Conservation (phyloP, 768 basidiomycete species). For the Lactarius hatsudake region DNA sequence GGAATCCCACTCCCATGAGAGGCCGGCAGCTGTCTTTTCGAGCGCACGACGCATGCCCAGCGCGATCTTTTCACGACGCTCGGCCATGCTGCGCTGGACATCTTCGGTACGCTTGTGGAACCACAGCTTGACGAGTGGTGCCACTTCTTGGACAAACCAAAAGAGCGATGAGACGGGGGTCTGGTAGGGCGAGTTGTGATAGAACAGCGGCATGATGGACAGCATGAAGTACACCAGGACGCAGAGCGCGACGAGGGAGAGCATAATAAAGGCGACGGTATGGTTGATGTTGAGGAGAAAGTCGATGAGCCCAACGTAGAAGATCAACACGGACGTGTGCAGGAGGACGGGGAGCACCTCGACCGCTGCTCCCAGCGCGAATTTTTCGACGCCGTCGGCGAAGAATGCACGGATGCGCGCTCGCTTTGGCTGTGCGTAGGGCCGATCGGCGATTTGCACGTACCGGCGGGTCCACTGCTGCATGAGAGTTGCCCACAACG, state of each 20-base stretch:
- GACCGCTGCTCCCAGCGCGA: constrained; percentile 15
- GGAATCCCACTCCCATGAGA: neutral
- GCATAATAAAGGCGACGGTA: constrained; percentile 10
- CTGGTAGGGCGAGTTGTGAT: constrained; percentile 21
- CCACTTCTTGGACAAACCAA: constrained; percentile 4
- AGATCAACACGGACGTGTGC: constrained; percentile 23
- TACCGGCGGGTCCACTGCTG: constrained; percentile 26
- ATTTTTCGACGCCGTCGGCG: constrained; percentile 17
- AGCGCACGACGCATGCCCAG: constrained; percentile 14
- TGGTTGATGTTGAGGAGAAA: constrained; percentile 21
- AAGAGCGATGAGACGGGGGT: constrained; percentile 20
- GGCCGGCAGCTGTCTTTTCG: neutral
- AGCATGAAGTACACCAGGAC: constrained; percentile 11
- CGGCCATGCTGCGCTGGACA: neutral
- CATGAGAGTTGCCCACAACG: constrained; percentile 25
- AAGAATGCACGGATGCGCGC: constrained; percentile 24
- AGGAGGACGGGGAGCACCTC: constrained; percentile 25
- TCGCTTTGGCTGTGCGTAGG: constrained; percentile 18
- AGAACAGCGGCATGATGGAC: constrained; percentile 19
- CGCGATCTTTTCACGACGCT: constrained; percentile 4
- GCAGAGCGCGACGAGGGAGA: neutral
- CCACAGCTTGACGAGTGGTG: constrained; percentile 15
- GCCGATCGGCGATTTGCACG: constrained; percentile 18
- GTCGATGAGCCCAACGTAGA: constrained; percentile 23
- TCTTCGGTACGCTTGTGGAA: neutral